Percentiles rank a stretch among this genome's conserved stretches.
Conservation (phyloP, 2,329 filamentous ascomycete species). For the Leptoxyphium fumago region DNA sequence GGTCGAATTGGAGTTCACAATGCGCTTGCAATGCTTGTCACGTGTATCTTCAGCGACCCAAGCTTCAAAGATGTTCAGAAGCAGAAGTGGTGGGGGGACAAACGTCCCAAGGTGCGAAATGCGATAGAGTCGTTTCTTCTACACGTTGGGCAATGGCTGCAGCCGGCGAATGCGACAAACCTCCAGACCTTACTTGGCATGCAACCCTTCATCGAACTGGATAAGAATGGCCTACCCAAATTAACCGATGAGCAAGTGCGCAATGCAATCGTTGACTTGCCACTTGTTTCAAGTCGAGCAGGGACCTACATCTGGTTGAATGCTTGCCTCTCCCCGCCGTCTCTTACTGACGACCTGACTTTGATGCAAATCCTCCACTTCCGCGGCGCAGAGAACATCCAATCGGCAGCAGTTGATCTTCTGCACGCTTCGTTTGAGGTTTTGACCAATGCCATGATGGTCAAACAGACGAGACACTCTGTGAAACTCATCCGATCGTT, state of each 20-base stretch:
- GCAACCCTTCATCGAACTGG: slow-evolving; percentile 50
- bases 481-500: slow-evolving; percentile 72
- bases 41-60: slow-evolving; percentile 15
- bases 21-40: slow-evolving; percentile 15
- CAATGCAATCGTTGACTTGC: slow-evolving; percentile 39
- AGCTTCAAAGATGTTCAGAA: slow-evolving; percentile 11
- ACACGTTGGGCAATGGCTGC: slow-evolving; percentile 19
- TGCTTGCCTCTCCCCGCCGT: slow-evolving; percentile 64
- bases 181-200: slow-evolving; percentile 14
- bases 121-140: slow-evolving; percentile 19
- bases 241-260: slow-evolving; percentile 46
- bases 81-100: slow-evolving; percentile 17
- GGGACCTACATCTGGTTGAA: slow-evolving; percentile 79
- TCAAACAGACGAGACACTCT: slow-evolving; percentile 43
- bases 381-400: slow-evolving; percentile 70
- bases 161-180: slow-evolving; percentile 16
- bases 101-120: slow-evolving; percentile 11
- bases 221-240: slow-evolving; percentile 44
- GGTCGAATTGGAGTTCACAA: slow-evolving; percentile 16
- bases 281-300: slow-evolving; percentile 59
- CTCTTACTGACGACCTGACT: slow-evolving; percentile 65
- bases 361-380: slow-evolving; percentile 72
- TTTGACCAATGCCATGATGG: slow-evolving; percentile 72
- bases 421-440: slow-evolving; percentile 83
- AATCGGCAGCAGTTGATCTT: slow-evolving; percentile 64